These are phyloP conservation scores for Pseudevernia furfuracea DNA, from an alignment of 495 filamentous ascomycete species.

Conservation along the genomic window DNA sequence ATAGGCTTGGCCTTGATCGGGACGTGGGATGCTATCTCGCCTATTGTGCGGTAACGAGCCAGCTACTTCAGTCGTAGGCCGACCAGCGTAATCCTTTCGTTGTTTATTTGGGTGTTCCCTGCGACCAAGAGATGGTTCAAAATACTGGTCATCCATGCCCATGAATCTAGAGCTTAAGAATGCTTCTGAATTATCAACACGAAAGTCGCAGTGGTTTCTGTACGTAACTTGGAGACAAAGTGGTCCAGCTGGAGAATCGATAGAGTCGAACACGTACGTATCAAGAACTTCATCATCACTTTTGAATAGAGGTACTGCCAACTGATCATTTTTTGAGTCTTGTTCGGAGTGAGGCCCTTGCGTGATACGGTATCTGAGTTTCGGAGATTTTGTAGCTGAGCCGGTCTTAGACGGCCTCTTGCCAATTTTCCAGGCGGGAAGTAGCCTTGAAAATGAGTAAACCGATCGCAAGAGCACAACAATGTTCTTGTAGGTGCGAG, in stretches of 20 bases:
- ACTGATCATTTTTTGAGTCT: slow-evolving; percentile 47
- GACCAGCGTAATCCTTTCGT: slow-evolving; percentile 31
- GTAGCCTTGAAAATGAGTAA: slow-evolving; percentile 72
- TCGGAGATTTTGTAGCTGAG: slow-evolving; percentile 51
- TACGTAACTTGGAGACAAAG: slow-evolving; percentile 76
- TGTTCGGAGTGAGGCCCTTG: slow-evolving; percentile 45
- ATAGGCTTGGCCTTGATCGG: slow-evolving; percentile 70
- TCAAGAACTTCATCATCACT: slow-evolving; percentile 60
- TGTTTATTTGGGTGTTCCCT: slow-evolving; percentile 28
- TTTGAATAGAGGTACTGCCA: slow-evolving; percentile 66
- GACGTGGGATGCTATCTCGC: slow-evolving; percentile 2
- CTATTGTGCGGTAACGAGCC: slow-evolving; percentile 34
- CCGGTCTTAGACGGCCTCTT: slow-evolving; percentile 61
- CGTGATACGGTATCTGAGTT: slow-evolving; percentile 71
- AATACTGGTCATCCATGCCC: slow-evolving; percentile 80
- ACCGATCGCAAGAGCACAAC: slow-evolving; percentile 91
- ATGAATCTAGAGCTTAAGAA: slow-evolving; percentile 92
- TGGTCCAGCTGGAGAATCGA: slow-evolving; percentile 77
- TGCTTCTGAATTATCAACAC: slow-evolving; percentile 83
- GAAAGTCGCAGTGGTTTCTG: slow-evolving; percentile 81
- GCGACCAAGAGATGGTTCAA: slow-evolving; percentile 61
- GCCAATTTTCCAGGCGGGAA: slow-evolving; percentile 83
- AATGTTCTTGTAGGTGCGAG: slow-evolving; percentile 90
- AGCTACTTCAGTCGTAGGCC: slow-evolving; percentile 47
- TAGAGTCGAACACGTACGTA: slow-evolving; percentile 66